Percentiles rank a stretch among this genome's conserved stretches.
phyloP scores from a whole-genome alignment of 495 filamentous ascomycete genomes.

The Thermothielavioides terrestris region DNA sequence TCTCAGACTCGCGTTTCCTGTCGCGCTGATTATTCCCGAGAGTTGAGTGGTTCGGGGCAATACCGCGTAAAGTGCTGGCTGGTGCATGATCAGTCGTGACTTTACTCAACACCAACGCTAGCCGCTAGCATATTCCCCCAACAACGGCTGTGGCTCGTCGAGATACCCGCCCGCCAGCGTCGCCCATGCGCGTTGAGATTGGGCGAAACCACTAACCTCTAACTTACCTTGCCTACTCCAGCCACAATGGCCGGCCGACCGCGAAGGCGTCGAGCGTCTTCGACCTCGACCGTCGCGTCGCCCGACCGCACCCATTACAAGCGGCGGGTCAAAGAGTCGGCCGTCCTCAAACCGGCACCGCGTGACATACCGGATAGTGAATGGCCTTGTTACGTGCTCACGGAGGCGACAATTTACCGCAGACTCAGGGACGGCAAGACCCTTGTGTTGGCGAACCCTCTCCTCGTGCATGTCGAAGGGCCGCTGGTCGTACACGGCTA shows the following conservation, averaged over 20 bases:
- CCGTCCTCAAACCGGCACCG: constrained; percentile 26
- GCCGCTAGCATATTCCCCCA: background rate
- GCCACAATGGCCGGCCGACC: constrained; percentile 28
- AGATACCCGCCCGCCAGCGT: background rate
- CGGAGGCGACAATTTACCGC: constrained; percentile 37
- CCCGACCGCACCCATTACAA: constrained; percentile 18
- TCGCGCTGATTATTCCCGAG: background rate
- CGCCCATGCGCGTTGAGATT: too few species aligned
- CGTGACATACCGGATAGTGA: constrained; percentile 13
- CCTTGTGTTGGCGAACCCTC: constrained; percentile 35
- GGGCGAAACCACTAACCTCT: too few species aligned
- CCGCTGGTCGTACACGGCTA: constrained; percentile 37
- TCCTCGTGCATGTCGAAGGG: constrained; percentile 33
- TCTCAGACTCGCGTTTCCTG: background rate
- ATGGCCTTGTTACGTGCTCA: constrained; percentile 39
- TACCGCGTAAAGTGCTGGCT: constrained; percentile 7
- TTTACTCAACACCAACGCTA: background rate
- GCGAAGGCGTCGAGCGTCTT: constrained; percentile 22
- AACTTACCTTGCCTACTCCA: background rate
- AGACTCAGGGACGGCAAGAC: constrained; percentile 32
- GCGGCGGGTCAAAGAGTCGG: constrained; percentile 27
- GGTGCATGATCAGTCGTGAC: background rate
- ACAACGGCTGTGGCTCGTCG: background rate
- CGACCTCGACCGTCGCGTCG: constrained; percentile 23
- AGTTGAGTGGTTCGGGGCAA: too few species aligned